Evolutionary conservation across 1,139 yeast genomes (phyloP).

Genomic region (Zygosaccharomyces sapae): DNA sequence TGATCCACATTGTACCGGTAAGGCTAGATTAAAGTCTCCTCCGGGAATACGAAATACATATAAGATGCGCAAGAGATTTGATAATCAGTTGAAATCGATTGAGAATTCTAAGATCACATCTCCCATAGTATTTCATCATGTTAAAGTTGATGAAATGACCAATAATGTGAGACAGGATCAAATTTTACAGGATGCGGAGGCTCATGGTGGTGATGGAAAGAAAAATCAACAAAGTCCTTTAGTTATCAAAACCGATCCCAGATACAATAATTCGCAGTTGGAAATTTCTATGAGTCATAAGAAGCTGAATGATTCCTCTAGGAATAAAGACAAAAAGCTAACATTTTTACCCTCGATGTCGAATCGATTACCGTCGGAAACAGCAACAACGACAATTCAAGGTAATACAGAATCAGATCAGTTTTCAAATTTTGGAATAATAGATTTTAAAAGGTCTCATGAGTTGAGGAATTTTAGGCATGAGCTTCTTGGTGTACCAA

Average conservation of each 20-base stretch:
- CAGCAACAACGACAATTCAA: not conserved
- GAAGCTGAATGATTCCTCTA: not conserved
- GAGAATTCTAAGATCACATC: not conserved
- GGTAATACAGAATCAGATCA: not conserved
- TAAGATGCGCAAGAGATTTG: not conserved
- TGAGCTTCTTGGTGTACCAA: not conserved
- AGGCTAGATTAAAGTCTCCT: slow-evolving; percentile 13
- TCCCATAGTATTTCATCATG: slow-evolving; percentile 17
- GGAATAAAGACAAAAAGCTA: slow-evolving; percentile 13
- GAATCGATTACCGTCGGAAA: not conserved
- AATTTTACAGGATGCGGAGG: not conserved
- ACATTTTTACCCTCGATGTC: slow-evolving; percentile 16
- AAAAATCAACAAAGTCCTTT: slow-evolving; percentile 5
- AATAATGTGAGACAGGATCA: slow-evolving; percentile 3
- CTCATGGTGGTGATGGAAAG: not conserved
- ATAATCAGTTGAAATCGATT: not conserved
- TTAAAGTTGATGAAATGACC: slow-evolving; percentile 9
- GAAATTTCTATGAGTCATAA: slow-evolving; percentile 2
- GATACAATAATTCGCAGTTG: slow-evolving; percentile 10
- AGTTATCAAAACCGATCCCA: slow-evolving; percentile 17
- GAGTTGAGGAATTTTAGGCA: not conserved
- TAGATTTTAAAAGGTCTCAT: not conserved
- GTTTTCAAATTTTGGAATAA: not conserved
- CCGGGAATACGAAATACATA: slow-evolving; percentile 13
- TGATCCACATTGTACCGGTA: slow-evolving; percentile 22